Conservation (phyloP, 2,329 filamentous ascomycete genomes). For the Penicillium hesseltinei region DNA sequence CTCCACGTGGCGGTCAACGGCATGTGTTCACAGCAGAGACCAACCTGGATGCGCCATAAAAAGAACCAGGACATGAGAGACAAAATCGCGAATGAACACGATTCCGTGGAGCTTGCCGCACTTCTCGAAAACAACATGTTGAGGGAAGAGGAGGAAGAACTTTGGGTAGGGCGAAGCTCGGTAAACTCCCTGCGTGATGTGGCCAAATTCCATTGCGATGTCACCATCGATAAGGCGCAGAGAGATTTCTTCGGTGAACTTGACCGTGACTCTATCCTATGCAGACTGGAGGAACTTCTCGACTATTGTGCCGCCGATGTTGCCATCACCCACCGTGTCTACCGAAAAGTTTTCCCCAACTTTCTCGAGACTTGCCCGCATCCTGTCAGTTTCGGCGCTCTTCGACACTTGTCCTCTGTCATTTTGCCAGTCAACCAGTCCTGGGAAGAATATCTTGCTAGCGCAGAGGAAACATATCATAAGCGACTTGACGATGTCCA, state of each 20-base stretch:
- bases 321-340: constrained; percentile 88
- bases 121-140: constrained; percentile 67
- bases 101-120: constrained; percentile 67
- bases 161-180: constrained; percentile 93
- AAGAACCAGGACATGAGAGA: constrained; percentile 85
- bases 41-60: constrained; percentile 95
- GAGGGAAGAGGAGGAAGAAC: constrained; percentile 82
- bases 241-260: constrained; percentile 84
- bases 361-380: constrained; percentile 91
- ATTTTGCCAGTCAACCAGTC: constrained; percentile 85
- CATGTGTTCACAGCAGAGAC: constrained; percentile 95
- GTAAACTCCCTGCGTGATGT: constrained; percentile 94
- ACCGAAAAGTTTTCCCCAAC: constrained; percentile 84
- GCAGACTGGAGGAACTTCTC: constrained; percentile 75
- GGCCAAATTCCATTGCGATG: constrained; percentile 90
- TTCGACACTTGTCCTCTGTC: constrained; percentile 88
- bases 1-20: constrained; percentile 96
- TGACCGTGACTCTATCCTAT: constrained; percentile 67
- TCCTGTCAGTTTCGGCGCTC: constrained; percentile 91
- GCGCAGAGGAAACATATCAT: constrained; percentile 81
- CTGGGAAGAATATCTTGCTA: constrained; percentile 82
- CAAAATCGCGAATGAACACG: constrained; percentile 68
- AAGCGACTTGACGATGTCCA: constrained; percentile 74
- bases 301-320: constrained; percentile 97
- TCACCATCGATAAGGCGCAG: constrained; percentile 84